Evolutionary conservation across 192 early-diverging fungal genomes (phyloP), one percentile per base, ranked within the genome.

Genomic region (Coemansia sp.): DNA sequence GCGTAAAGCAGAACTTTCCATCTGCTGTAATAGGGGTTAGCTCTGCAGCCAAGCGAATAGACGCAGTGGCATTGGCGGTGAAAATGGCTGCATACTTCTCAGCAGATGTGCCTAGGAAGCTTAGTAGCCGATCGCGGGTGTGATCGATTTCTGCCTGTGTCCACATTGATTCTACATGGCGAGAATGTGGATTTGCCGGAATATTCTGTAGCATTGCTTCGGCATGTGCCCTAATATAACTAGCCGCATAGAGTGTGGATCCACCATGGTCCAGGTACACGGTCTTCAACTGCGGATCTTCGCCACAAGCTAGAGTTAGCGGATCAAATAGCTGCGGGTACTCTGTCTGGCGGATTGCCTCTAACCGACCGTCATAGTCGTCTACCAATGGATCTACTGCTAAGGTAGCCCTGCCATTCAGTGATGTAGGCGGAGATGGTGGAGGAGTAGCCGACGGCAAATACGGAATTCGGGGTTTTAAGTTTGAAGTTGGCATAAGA

Each of bases 21-120:
- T 69, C 41, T 3, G 32, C 10, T 9, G 34, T 48, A 82, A 90
- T 85, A 23, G 87, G 86, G n/a, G 89, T 71, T 18, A 81, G 64
- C 49, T 95, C 93, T 4, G 86, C 91, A 0, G 89, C 87, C 6
- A 94, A 63, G 61, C 88, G 88, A 49, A 91, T 83, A 7, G 89
- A 90, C 7, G 84, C 89, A 0, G 91, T 92, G 7, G 92, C 90
- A 67, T 90, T 90, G 24, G 84, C 81, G 1, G 91, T 93, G 56
- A 95, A 93, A 7, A 95, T 78, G 7, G 90, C 85, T 2, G 83
- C 73, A 67, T 90, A 93, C 6, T 85, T 69, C 23, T 73, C 68
- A 10, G 81, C 78, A 9, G 79, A 76, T 0, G 86, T 85, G 49
- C 83, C 82, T 51, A 92, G 82, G 60, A 86, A 85, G 12, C 53